Conservation (phyloP, 2,329 filamentous ascomycete species). For the Endoconidiophora polonica region DNA sequence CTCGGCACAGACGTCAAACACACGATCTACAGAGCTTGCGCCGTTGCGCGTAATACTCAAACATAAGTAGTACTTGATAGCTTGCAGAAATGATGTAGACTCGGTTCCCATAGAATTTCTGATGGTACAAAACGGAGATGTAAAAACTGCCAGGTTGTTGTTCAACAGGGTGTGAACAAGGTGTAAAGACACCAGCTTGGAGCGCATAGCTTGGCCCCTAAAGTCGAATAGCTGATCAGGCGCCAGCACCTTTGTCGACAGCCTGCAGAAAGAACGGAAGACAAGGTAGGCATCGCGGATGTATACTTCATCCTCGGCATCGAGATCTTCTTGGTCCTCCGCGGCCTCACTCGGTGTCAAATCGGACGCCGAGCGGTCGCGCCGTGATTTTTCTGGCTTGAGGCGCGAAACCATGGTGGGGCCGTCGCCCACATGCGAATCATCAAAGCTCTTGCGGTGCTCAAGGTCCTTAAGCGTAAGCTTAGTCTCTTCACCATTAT, state of each 20-base stretch:
- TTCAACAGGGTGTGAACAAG: slow-evolving; percentile 90
- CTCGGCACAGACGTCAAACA: slow-evolving; percentile 91
- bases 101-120: slow-evolving; percentile 78
- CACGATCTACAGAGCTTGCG: slow-evolving; percentile 74
- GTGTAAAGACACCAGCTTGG: slow-evolving; percentile 87
- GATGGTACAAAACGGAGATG: slow-evolving; percentile 81
- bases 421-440: slow-evolving; percentile 48
- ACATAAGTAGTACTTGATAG: slow-evolving; percentile 92
- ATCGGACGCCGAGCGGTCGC: slow-evolving; percentile 32
- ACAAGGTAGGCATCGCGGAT: slow-evolving; percentile 94
- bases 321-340: slow-evolving; percentile 43
- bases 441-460: slow-evolving; percentile 51
- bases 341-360: slow-evolving; percentile 36
- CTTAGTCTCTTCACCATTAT: slow-evolving; percentile 28
- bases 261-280: slow-evolving; percentile 92
- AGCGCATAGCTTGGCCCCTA: slow-evolving; percentile 90
- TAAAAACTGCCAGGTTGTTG: slow-evolving; percentile 83
- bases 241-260: slow-evolving; percentile 80
- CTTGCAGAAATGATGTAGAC: slow-evolving; percentile 79
- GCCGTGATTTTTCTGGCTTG: slow-evolving; percentile 27
- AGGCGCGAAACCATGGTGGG: slow-evolving; percentile 50
- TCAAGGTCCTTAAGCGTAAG: slow-evolving; percentile 51
- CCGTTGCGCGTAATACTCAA: slow-evolving; percentile 89
- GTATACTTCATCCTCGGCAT: slow-evolving; percentile 82
- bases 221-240: slow-evolving; percentile 86